A percentile compares a stretch with the other conserved stretches of the same genome.
Conservation (phyloP, 345 rosid genomes). For the Odontarrhena argentea region DNA sequence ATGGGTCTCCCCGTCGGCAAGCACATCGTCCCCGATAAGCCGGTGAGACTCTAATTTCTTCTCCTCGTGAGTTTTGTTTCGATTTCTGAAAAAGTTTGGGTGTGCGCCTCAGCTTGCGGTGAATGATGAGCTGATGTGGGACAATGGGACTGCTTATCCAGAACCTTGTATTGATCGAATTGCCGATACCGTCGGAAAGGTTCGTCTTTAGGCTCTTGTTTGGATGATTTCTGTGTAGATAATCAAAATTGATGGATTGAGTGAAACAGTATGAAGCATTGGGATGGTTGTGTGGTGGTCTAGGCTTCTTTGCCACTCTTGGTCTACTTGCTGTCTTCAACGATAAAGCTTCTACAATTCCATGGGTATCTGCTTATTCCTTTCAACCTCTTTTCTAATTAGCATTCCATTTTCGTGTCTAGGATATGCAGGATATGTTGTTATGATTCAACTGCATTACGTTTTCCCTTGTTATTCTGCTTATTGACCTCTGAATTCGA, state of each 20-base stretch:
- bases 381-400: slow-evolving; percentile 7
- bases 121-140: slow-evolving; percentile 93
- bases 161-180: slow-evolving; percentile 98
- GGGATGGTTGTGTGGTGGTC: slow-evolving; percentile 96
- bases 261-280: slow-evolving; percentile 81
- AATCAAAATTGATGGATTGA: too few relatives aligned
- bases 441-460: neutral
- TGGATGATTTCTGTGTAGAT: neutral
- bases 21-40: slow-evolving; percentile 94
- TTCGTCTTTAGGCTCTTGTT: slow-evolving; percentile 3
- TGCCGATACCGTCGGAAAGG: slow-evolving; percentile 98
- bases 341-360: slow-evolving; percentile 89
- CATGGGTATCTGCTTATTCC: slow-evolving; percentile 61
- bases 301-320: slow-evolving; percentile 72
- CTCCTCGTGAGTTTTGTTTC: neutral
- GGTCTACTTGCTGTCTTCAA: slow-evolving; percentile 78
- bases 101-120: slow-evolving; percentile 57
- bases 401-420: neutral
- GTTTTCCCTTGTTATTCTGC: neutral
- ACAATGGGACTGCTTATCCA: slow-evolving; percentile 88
- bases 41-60: slow-evolving; percentile 49
- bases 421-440: neutral
- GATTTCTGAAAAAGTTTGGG: neutral
- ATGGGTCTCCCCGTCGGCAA: slow-evolving; percentile 97
- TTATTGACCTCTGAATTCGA: neutral